Conservation (phyloP, 164 flowering plant species). For the grape (Vitis vinifera) region DNA sequence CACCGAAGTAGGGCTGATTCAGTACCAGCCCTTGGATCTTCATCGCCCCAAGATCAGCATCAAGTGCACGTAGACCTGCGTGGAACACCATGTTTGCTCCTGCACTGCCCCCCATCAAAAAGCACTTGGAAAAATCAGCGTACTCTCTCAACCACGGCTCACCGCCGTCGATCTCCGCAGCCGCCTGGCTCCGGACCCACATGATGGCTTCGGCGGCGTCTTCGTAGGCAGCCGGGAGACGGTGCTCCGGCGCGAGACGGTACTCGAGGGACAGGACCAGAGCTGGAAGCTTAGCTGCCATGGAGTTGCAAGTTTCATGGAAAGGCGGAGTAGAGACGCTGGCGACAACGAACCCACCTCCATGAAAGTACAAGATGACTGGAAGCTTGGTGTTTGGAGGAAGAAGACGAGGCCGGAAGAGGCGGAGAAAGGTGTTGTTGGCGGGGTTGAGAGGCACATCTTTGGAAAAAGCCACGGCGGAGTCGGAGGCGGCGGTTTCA, state of each 20-base stretch:
- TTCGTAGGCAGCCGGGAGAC: slow-evolving; percentile 70
- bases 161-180: slow-evolving; percentile 7
- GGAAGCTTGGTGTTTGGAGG: slow-evolving; percentile 41
- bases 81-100: slow-evolving; percentile 66
- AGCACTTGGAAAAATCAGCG: slow-evolving; percentile 48
- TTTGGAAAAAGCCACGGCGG: slow-evolving; percentile 29
- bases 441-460: slow-evolving; percentile 50
- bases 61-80: slow-evolving; percentile 35
- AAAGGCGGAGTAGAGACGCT: slow-evolving; percentile 17
- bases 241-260: slow-evolving; percentile 73
- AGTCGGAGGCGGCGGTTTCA: not conserved
- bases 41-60: slow-evolving; percentile 31
- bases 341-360: slow-evolving; percentile 53
- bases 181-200: slow-evolving; percentile 46
- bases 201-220: slow-evolving; percentile 53
- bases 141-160: slow-evolving; percentile 48
- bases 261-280: slow-evolving; percentile 56
- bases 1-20: slow-evolving; percentile 53
- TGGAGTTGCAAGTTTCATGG: slow-evolving; percentile 41
- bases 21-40: slow-evolving; percentile 52
- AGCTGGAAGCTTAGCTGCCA: slow-evolving; percentile 37
- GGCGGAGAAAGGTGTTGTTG: slow-evolving; percentile 39
- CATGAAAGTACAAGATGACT: slow-evolving; percentile 55
- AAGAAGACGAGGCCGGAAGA: slow-evolving; percentile 35
- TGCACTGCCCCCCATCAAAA: slow-evolving; percentile 64